phyloP scores from a whole-genome alignment of 2,329 filamentous ascomycete species.

The Cordyceps farinosa region DNA sequence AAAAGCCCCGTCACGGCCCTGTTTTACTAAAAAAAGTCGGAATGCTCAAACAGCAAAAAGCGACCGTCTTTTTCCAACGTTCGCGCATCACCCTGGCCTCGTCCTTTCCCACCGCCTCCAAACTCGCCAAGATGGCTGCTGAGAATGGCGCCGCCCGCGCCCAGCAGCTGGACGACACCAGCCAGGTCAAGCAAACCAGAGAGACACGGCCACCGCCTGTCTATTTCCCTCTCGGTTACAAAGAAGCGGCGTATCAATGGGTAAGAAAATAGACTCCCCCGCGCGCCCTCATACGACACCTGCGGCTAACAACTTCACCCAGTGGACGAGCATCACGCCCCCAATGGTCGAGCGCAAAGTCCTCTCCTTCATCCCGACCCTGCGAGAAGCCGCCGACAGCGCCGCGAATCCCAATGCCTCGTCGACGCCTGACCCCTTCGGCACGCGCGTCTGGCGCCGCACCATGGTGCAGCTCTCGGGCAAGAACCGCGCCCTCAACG shows the following conservation, averaged over 20 bases:
- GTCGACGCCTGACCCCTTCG: slow-evolving; percentile 69
- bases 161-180: slow-evolving; percentile 23
- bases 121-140: slow-evolving; percentile 32
- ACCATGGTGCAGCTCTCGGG: slow-evolving; percentile 80
- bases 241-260: slow-evolving; percentile 90
- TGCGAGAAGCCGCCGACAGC: slow-evolving; percentile 71
- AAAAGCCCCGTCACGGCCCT: slow-evolving; percentile 24
- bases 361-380: slow-evolving; percentile 78
- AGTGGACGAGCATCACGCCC: slow-evolving; percentile 86
- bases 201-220: slow-evolving; percentile 30
- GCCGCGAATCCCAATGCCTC: slow-evolving; percentile 42
- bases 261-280: slow-evolving; percentile 38
- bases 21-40: slow-evolving; percentile 25
- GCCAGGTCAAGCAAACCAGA: slow-evolving; percentile 27
- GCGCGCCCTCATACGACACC: neutral
- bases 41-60: slow-evolving; percentile 45
- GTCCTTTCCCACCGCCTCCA: slow-evolving; percentile 23
- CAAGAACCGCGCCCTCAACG: slow-evolving; percentile 83
- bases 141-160: slow-evolving; percentile 28
- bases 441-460: slow-evolving; percentile 80
- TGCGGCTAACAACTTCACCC: slow-evolving; percentile 18
- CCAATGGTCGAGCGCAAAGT: slow-evolving; percentile 84
- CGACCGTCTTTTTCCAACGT: slow-evolving; percentile 38
- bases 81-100: slow-evolving; percentile 38
- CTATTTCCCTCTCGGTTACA: slow-evolving; percentile 85